phyloP scores from a whole-genome alignment of 2,329 filamentous ascomycete genomes.

The Cordyceps javanica region DNA sequence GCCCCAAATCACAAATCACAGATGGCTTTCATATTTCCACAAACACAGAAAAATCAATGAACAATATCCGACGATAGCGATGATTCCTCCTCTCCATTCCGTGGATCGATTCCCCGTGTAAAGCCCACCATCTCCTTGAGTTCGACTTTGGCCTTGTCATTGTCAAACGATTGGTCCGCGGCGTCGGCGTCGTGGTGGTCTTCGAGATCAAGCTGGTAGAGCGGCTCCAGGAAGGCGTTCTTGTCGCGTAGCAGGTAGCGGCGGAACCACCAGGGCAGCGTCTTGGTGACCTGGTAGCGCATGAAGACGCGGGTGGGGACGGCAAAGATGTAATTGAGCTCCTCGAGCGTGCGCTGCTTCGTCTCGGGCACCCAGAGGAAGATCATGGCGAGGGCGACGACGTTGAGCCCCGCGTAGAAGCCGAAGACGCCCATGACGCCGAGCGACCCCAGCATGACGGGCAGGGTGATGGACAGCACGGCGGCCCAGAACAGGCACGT shows the following conservation, averaged over 20 bases:
- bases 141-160: constrained; percentile 34
- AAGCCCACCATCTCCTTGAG: constrained; percentile 31
- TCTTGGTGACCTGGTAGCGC: constrained; percentile 49
- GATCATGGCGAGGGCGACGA: constrained; percentile 49
- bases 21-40: too few species aligned
- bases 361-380: constrained; percentile 54
- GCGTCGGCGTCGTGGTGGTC: constrained; percentile 25
- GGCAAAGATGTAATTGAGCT: constrained; percentile 55
- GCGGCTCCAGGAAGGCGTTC: constrained; percentile 32
- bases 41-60: background rate
- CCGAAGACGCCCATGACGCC: constrained; percentile 45
- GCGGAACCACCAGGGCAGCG: constrained; percentile 55
- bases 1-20: background rate
- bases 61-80: constrained; percentile 1
- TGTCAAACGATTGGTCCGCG: constrained; percentile 27
- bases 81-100: constrained; percentile 3
- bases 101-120: background rate
- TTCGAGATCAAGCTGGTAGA: constrained; percentile 36
- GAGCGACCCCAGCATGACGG: constrained; percentile 43
- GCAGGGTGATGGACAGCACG: constrained; percentile 58
- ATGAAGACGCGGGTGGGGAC: constrained; percentile 53
- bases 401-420: constrained; percentile 50
- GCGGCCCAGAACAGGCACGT: constrained; percentile 57
- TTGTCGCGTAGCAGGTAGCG: constrained; percentile 49
- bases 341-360: constrained; percentile 47